Percentiles rank a stretch among this genome's conserved stretches.
phyloP scores from a whole-genome alignment of 2,329 filamentous ascomycete species.

The Exophiala xenobiotica region DNA sequence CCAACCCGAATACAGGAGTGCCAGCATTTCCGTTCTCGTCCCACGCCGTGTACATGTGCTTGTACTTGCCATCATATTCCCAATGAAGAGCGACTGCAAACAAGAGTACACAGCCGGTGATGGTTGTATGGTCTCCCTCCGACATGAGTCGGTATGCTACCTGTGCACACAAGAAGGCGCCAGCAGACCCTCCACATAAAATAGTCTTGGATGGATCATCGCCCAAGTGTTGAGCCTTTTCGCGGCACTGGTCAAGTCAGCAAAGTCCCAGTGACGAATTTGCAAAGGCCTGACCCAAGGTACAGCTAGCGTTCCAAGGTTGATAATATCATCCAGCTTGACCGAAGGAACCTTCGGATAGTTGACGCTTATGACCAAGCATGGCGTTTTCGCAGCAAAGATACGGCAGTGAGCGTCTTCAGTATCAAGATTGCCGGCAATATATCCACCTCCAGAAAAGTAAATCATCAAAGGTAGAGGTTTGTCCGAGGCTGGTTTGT shows the following conservation, averaged over 20 bases:
- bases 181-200: conserved; percentile 24
- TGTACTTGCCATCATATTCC: conserved; percentile 25
- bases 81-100: conserved; percentile 23
- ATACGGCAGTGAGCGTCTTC: conserved; percentile 39
- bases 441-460: conserved; percentile 39
- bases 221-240: conserved; percentile 16
- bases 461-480: conserved; percentile 38
- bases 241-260: conserved; percentile 12
- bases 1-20: conserved; percentile 17
- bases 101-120: conserved; percentile 22
- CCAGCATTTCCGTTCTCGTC: conserved; percentile 23
- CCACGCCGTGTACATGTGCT: conserved; percentile 21
- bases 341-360: conserved; percentile 31
- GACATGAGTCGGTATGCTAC: conserved; percentile 24
- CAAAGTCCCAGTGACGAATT: neutral
- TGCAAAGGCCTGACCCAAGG: conserved; percentile 16
- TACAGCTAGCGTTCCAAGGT: conserved; percentile 13
- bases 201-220: conserved; percentile 24
- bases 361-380: conserved; percentile 37
- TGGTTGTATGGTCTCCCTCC: conserved; percentile 17
- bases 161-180: conserved; percentile 21
- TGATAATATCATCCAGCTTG: conserved; percentile 26
- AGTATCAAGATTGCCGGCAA: conserved; percentile 36
- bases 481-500: conserved; percentile 20
- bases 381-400: conserved; percentile 34